Conservation (phyloP, 371 early-diverging fungal species). For the Saksenaea oblongispora region DNA sequence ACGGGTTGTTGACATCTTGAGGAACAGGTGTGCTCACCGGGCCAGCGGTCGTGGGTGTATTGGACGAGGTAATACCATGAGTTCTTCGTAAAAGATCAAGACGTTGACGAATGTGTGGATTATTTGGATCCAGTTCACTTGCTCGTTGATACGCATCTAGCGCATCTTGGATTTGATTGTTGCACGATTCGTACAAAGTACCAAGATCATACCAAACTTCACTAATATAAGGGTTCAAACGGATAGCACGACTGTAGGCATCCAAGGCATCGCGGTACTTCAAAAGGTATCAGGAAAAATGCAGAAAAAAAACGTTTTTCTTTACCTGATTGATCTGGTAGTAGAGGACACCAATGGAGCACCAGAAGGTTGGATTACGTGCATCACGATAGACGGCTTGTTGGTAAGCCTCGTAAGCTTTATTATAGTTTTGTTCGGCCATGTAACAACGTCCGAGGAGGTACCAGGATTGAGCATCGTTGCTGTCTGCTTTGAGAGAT, state of each 20-base stretch:
- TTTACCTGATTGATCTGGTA: conserved; percentile 89
- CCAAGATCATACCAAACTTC: conserved; percentile 98
- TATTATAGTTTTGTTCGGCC: conserved; percentile 92
- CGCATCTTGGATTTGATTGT: conserved; percentile 96
- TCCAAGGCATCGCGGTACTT: conserved; percentile 94
- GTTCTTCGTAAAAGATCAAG: conserved; percentile 50
- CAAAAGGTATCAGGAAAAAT: not conserved
- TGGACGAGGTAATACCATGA: conserved; percentile 6
- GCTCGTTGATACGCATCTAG: conserved; percentile 96
- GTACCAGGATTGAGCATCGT: conserved; percentile 96
- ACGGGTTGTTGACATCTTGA: conserved; percentile 60
- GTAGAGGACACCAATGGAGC: conserved; percentile 97
- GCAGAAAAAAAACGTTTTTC: not conserved
- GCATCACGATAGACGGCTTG: conserved; percentile 96
- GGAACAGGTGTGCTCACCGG: conserved; percentile 50
- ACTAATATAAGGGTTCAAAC: conserved; percentile 90
- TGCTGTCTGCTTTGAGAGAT: conserved; percentile 83
- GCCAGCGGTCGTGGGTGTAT: conserved; percentile 4
- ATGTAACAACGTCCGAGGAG: conserved; percentile 95
- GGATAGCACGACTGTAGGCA: conserved; percentile 95
- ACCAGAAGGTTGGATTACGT: conserved; percentile 97
- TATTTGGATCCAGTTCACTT: conserved; percentile 83
- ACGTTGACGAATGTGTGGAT: conserved; percentile 79
- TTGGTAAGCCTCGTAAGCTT: conserved; percentile 98
- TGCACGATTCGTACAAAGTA: conserved; percentile 96